Conservation (phyloP, 805 yeast genomes). For the Zygoascus bituminiphila region DNA sequence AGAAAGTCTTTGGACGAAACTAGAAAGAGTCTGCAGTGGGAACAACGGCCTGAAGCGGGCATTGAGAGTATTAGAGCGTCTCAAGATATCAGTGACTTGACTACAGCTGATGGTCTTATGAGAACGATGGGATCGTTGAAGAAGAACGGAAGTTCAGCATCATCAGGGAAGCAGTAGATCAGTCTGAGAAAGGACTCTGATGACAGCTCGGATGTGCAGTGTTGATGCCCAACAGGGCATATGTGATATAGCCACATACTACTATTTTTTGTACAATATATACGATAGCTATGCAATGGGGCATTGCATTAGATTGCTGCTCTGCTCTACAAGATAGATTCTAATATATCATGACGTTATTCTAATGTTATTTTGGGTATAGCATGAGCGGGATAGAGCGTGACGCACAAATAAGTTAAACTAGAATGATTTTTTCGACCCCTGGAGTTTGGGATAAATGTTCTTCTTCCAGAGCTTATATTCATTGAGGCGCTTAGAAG, state of each 20-base stretch:
- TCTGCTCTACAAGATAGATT: too few relatives aligned
- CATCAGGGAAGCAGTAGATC: not conserved
- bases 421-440: too few relatives aligned
- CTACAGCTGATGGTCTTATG: constrained; percentile 30
- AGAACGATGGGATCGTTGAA: constrained; percentile 9
- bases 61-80: constrained; percentile 18
- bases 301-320: too few relatives aligned
- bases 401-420: too few relatives aligned
- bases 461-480: constrained; percentile 56
- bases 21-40: constrained; percentile 20
- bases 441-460: not conserved
- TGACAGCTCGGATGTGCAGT: too few relatives aligned
- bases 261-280: not conserved
- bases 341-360: too few relatives aligned
- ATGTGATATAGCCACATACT: too few relatives aligned
- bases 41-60: constrained; percentile 19
- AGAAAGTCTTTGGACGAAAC: constrained; percentile 22
- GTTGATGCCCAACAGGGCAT: too few relatives aligned
- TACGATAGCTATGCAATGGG: not conserved
- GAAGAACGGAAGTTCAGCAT: constrained; percentile 4
- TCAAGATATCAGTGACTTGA: constrained; percentile 24
- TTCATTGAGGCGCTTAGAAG: constrained; percentile 52
- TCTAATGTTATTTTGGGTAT: too few relatives aligned
- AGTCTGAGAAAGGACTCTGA: too few relatives aligned
- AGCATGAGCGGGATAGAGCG: too few relatives aligned